phyloP scores from a whole-genome alignment of 2,329 filamentous ascomycete genomes.

The Periconia macrospinosa region DNA sequence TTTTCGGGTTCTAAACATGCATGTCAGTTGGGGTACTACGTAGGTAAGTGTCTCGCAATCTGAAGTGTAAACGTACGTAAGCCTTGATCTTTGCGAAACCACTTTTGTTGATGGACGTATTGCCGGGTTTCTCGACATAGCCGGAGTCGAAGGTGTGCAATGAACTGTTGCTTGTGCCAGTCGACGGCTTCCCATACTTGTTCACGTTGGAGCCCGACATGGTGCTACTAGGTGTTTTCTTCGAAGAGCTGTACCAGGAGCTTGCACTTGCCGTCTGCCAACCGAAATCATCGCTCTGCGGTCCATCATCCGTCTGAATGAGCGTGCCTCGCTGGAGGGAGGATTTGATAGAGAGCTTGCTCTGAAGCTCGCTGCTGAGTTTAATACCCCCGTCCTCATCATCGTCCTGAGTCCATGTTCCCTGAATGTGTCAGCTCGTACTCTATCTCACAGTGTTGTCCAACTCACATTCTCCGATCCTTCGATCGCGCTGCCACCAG shows the following conservation, averaged over 20 bases:
- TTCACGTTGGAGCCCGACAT: slow-evolving; percentile 21
- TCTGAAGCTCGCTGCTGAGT: slow-evolving; percentile 17
- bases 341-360: slow-evolving; percentile 15
- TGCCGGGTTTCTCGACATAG: slow-evolving; percentile 25
- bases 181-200: slow-evolving; percentile 20
- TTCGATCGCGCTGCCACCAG: slow-evolving; percentile 8
- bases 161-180: slow-evolving; percentile 17
- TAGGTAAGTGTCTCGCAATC: slow-evolving; percentile 31
- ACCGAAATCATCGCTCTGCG: slow-evolving; percentile 6
- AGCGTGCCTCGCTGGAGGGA: slow-evolving; percentile 12
- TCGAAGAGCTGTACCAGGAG: slow-evolving; percentile 30
- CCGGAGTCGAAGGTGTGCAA: slow-evolving; percentile 24
- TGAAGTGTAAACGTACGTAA: slow-evolving; percentile 23
- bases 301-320: slow-evolving; percentile 23
- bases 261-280: slow-evolving; percentile 17
- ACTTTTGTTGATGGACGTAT: slow-evolving; percentile 9
- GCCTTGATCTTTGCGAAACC: slow-evolving; percentile 35
- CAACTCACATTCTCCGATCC: slow-evolving; percentile 19
- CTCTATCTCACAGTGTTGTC: neutral
- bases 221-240: slow-evolving; percentile 4
- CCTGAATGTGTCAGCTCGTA: slow-evolving; percentile 15
- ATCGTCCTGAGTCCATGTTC: slow-evolving; percentile 6
- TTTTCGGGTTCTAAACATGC: slow-evolving; percentile 10
- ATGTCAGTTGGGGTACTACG: neutral
- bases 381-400: slow-evolving; percentile 20